These are phyloP conservation scores for Coffea eugenioides DNA, from an alignment of 257 asterid species.

Conservation along the genomic window DNA sequence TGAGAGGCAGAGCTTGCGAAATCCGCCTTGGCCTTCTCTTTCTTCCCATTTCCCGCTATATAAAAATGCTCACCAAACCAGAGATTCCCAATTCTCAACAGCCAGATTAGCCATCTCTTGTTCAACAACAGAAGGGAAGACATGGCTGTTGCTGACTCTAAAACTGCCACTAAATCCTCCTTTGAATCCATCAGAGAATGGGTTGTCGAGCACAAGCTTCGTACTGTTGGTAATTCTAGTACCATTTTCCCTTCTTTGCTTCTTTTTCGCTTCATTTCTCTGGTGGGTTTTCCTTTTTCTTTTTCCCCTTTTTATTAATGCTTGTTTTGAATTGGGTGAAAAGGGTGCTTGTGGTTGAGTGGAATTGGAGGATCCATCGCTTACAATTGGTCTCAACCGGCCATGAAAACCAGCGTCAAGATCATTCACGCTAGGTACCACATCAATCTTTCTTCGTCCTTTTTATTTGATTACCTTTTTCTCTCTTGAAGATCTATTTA, in stretches of 20 bases:
- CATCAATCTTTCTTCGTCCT: slow-evolving; percentile 3
- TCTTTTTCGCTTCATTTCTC: not conserved
- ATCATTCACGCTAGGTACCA: slow-evolving; percentile 84
- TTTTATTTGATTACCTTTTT: not conserved
- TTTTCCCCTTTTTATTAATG: not conserved
- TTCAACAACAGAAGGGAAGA: not conserved
- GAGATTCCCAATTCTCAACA: not conserved
- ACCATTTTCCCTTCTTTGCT: not conserved
- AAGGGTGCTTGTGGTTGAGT: slow-evolving; percentile 44
- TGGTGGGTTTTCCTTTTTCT: not conserved
- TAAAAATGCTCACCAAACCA: not conserved
- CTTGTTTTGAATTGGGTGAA: slow-evolving; percentile 6
- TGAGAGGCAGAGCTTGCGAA: slow-evolving; percentile 3
- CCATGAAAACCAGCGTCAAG: slow-evolving; percentile 91
- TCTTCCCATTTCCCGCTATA: not conserved
- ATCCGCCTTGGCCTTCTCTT: slow-evolving; percentile 15
- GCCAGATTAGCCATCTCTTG: not conserved
- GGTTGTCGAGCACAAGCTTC: slow-evolving; percentile 81
- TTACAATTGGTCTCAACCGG: slow-evolving; percentile 91
- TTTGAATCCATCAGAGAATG: slow-evolving; percentile 62
- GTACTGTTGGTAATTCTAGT: slow-evolving; percentile 52
- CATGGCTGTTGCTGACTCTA: slow-evolving; percentile 47
- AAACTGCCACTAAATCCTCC: slow-evolving; percentile 30
- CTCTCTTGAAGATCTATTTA: not conserved
- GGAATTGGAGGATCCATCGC: slow-evolving; percentile 88